A percentile compares a stretch with the other conserved stretches of the same genome.
phyloP scores from a whole-genome alignment of 257 asterid species.

The Solanum rostratum region DNA sequence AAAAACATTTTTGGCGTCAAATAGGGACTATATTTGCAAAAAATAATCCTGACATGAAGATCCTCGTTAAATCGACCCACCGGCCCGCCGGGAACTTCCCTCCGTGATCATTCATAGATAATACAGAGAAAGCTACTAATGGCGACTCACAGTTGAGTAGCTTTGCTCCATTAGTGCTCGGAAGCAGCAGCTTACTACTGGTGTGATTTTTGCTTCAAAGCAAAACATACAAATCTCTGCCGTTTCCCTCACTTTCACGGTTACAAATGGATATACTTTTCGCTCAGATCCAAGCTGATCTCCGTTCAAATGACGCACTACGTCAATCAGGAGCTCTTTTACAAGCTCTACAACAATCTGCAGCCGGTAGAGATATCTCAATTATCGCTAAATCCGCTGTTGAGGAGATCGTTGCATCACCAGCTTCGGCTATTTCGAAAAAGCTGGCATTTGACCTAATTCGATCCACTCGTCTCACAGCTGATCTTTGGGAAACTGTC shows the following conservation, averaged over 20 bases:
- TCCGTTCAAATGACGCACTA: slow-evolving; percentile 80
- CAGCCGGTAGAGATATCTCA: slow-evolving; percentile 87
- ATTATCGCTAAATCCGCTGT: slow-evolving; percentile 83
- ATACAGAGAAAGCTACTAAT: not conserved
- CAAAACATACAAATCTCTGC: not conserved
- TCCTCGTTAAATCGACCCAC: not conserved
- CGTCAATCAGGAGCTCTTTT: slow-evolving; percentile 88
- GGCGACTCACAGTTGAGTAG: not conserved
- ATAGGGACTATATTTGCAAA: not conserved
- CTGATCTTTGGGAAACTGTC: slow-evolving; percentile 75
- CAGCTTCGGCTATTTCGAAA: slow-evolving; percentile 83
- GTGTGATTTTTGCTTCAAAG: not conserved
- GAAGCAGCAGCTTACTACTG: not conserved
- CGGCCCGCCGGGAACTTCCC: not conserved
- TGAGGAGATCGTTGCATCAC: slow-evolving; percentile 88
- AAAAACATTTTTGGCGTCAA: not conserved
- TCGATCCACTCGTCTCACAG: slow-evolving; percentile 77
- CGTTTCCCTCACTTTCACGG: not conserved
- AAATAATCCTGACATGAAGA: not conserved
- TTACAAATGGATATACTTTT: slow-evolving; percentile 62
- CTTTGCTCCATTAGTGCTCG: not conserved
- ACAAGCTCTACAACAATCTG: slow-evolving; percentile 90
- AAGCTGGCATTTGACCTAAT: slow-evolving; percentile 83
- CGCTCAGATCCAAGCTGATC: slow-evolving; percentile 94
- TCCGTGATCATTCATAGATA: not conserved